These are phyloP conservation scores for Colletotrichum somersetense DNA, from an alignment of 2,329 filamentous ascomycete genomes.

Conservation along the genomic window DNA sequence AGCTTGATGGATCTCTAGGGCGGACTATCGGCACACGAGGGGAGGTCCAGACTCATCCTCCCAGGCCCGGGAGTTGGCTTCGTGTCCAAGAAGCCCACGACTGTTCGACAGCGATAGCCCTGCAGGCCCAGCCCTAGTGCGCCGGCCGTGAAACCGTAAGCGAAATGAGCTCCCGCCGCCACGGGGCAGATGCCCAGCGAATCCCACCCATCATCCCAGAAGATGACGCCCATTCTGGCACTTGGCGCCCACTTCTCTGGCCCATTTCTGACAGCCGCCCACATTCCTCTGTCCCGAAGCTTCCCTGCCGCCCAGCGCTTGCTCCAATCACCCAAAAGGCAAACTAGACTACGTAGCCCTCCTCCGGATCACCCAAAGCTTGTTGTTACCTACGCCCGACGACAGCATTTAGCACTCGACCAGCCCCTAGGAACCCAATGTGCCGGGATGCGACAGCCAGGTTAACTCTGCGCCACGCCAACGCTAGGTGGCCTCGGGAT, in stretches of 20 bases:
- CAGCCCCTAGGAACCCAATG: slow-evolving; percentile 12
- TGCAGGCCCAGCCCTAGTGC: slow-evolving; percentile 26
- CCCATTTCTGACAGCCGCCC: slow-evolving; percentile 30
- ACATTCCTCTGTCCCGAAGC: slow-evolving; percentile 18
- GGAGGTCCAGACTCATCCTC: slow-evolving; percentile 18
- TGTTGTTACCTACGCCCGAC: slow-evolving; percentile 1
- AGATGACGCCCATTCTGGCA: slow-evolving; percentile 24
- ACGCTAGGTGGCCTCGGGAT: slow-evolving; percentile 30
- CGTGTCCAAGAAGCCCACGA: slow-evolving; percentile 13
- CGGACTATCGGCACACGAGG: slow-evolving; percentile 15
- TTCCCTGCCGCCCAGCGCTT: background rate
- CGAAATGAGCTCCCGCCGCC: slow-evolving; percentile 42
- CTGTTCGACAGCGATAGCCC: slow-evolving; percentile 30
- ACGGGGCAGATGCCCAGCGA: slow-evolving; percentile 33
- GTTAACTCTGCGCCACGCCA: slow-evolving; percentile 37
- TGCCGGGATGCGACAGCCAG: slow-evolving; percentile 28
- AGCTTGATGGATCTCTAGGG: slow-evolving; percentile 27
- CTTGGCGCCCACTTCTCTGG: slow-evolving; percentile 14
- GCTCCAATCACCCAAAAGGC: background rate
- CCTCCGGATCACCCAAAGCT: slow-evolving; percentile 37
- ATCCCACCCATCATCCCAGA: slow-evolving; percentile 32
- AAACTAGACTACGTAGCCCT: background rate
- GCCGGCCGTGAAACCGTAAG: slow-evolving; percentile 41
- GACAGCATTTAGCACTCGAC: slow-evolving; percentile 3
- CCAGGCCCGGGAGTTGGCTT: slow-evolving; percentile 11